Conservation (phyloP, 208 protist genomes). For the Wallacemonas collosoma region DNA sequence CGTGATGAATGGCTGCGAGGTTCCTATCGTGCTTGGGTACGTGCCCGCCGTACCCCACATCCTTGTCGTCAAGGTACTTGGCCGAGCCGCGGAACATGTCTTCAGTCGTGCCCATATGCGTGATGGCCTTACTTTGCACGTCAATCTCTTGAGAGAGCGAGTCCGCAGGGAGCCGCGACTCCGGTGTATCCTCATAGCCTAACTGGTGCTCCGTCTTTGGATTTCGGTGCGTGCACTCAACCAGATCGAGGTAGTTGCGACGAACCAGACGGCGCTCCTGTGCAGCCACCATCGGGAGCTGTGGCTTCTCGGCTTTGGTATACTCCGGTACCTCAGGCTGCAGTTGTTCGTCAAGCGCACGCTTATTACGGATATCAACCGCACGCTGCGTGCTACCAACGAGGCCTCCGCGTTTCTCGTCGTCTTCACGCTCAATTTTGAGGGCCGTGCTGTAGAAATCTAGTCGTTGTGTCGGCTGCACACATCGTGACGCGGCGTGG, state of each 20-base stretch:
- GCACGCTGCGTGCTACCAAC: constrained; percentile 74
- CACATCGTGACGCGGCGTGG: constrained; percentile 47
- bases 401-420: constrained; percentile 59
- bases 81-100: constrained; percentile 73
- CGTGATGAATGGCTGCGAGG: constrained; percentile 42
- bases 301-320: constrained; percentile 10
- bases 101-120: constrained; percentile 61
- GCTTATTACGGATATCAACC: constrained; percentile 76
- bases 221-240: constrained; percentile 73
- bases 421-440: constrained; percentile 70
- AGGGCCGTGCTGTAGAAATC: constrained; percentile 76
- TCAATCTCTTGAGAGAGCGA: constrained; percentile 48
- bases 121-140: constrained; percentile 76
- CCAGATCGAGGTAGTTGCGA: constrained; percentile 79
- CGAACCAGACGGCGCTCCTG: constrained; percentile 46
- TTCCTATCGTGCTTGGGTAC: constrained; percentile 53
- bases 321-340: constrained; percentile 39
- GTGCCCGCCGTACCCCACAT: constrained; percentile 68
- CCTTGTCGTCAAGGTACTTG: constrained; percentile 54
- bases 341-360: constrained; percentile 52
- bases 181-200: constrained; percentile 46
- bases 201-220: constrained; percentile 66
- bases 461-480: constrained; percentile 45
- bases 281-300: constrained; percentile 29
- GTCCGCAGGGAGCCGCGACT: constrained; percentile 40